phyloP scores from a whole-genome alignment of 2,329 filamentous ascomycete species.

The Pseudomassariella vexata region DNA sequence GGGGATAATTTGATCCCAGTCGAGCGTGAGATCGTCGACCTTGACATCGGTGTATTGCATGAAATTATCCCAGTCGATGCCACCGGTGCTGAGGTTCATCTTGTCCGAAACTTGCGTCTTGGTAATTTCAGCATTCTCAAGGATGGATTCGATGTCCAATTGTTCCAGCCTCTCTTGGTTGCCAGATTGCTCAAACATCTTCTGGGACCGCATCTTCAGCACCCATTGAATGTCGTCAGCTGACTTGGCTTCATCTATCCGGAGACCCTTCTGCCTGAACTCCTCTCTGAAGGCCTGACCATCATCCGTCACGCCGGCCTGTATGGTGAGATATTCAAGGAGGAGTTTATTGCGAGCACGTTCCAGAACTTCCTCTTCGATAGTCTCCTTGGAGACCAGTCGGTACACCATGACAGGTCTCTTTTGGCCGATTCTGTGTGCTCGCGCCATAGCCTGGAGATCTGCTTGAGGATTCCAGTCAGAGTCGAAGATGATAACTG shows the following conservation, averaged over 20 bases:
- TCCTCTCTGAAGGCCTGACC: slow-evolving; percentile 72
- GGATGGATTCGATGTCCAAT: slow-evolving; percentile 92
- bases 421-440: slow-evolving; percentile 95
- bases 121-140: slow-evolving; percentile 94
- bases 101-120: slow-evolving; percentile 94
- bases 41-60: slow-evolving; percentile 98
- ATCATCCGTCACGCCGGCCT: slow-evolving; percentile 93
- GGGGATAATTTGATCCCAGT: slow-evolving; percentile 98
- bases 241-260: slow-evolving; percentile 75
- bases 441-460: slow-evolving; percentile 95
- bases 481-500: slow-evolving; percentile 95
- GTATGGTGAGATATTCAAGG: slow-evolving; percentile 94
- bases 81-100: slow-evolving; percentile 86
- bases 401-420: slow-evolving; percentile 94
- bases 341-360: slow-evolving; percentile 95
- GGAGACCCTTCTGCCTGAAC: slow-evolving; percentile 70
- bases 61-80: slow-evolving; percentile 81
- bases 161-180: slow-evolving; percentile 97
- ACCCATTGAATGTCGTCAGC: slow-evolving; percentile 95
- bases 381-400: slow-evolving; percentile 94
- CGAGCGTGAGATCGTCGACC: slow-evolving; percentile 71
- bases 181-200: slow-evolving; percentile 96
- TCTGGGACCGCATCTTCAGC: slow-evolving; percentile 95
- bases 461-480: slow-evolving; percentile 99
- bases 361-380: slow-evolving; percentile 96